These are phyloP conservation scores for Metschnikowia rubicola DNA, from an alignment of 805 yeast species.

Conservation along the genomic window DNA sequence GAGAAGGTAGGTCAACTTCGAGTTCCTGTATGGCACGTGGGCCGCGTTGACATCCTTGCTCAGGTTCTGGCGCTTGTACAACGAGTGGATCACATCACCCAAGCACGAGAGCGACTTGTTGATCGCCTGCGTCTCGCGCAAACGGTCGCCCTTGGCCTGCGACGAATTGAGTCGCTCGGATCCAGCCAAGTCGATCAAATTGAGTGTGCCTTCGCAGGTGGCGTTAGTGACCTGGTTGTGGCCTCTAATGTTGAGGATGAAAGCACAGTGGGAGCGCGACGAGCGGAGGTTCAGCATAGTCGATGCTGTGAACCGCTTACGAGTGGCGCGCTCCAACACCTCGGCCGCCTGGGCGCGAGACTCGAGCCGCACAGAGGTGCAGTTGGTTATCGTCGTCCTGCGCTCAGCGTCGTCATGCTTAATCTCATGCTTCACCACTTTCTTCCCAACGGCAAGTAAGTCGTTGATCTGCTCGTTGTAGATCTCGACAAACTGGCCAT, in stretches of 20 bases:
- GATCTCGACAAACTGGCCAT: slow-evolving; percentile 82
- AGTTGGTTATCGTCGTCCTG: slow-evolving; percentile 60
- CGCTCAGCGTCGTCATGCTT: slow-evolving; percentile 57
- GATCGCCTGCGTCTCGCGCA: slow-evolving; percentile 84
- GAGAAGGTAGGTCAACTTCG: slow-evolving; percentile 75
- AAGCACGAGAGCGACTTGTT: slow-evolving; percentile 83
- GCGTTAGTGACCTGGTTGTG: slow-evolving; percentile 47
- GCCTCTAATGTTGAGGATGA: slow-evolving; percentile 61
- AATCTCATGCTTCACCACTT: slow-evolving; percentile 54
- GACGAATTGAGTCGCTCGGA: slow-evolving; percentile 80
- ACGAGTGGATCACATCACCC: slow-evolving; percentile 83
- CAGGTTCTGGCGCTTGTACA: slow-evolving; percentile 42
- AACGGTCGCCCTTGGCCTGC: slow-evolving; percentile 73
- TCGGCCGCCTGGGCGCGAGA: slow-evolving; percentile 47
- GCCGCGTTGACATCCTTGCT: slow-evolving; percentile 6
- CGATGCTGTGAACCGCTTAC: slow-evolving; percentile 71
- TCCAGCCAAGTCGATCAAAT: slow-evolving; percentile 90
- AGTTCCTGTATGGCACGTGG: slow-evolving; percentile 67
- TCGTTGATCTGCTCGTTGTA: slow-evolving; percentile 83
- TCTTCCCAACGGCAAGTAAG: slow-evolving; percentile 39
- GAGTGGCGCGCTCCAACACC: slow-evolving; percentile 52
- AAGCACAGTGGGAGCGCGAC: slow-evolving; percentile 88
- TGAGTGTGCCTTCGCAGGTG: slow-evolving; percentile 44
- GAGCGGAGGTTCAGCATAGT: slow-evolving; percentile 81
- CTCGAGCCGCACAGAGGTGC: slow-evolving; percentile 47